These are phyloP conservation scores for Cystofilobasidium bisporidii DNA, from an alignment of 768 basidiomycete genomes.

Conservation along the genomic window DNA sequence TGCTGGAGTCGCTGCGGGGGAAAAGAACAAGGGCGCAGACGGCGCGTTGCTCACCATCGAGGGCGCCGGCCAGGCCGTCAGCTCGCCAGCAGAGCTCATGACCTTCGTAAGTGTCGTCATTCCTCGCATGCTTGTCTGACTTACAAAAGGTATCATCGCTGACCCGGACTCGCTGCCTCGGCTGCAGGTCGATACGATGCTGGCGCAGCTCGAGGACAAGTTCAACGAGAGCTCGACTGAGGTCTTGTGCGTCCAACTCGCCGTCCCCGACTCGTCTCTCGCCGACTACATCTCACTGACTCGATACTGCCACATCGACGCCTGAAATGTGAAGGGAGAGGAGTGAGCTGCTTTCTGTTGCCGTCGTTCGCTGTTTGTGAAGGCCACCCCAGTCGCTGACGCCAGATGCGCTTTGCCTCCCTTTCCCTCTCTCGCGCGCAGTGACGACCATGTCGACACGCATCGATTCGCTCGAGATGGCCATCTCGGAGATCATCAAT, in stretches of 20 bases:
- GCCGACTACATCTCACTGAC: too few species aligned
- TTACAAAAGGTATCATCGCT: too few species aligned
- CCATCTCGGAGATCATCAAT: slow-evolving; percentile 24
- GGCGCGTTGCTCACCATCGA: neutral
- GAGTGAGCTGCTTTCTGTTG: too few species aligned
- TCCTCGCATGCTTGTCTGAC: neutral
- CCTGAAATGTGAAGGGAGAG: too few species aligned
- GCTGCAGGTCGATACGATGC: slow-evolving; percentile 19
- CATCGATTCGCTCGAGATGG: slow-evolving; percentile 19
- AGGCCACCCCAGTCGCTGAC: too few species aligned
- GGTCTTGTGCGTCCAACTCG: slow-evolving; percentile 16
- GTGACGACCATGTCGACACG: slow-evolving; percentile 25
- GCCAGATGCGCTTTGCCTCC: neutral
- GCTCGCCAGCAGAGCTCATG: slow-evolving; percentile 24
- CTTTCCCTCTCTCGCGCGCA: neutral
- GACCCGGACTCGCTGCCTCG: too few species aligned
- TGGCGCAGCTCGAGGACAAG: slow-evolving; percentile 26
- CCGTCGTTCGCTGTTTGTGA: too few species aligned
- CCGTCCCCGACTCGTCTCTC: neutral
- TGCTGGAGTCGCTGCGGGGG: neutral
- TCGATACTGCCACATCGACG: too few species aligned
- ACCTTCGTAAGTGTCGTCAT: slow-evolving; percentile 3
- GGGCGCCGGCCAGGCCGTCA: neutral
- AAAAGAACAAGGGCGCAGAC: neutral
- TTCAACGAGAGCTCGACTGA: slow-evolving; percentile 21